Percentiles rank a stretch among this genome's conserved stretches.
Evolutionary conservation across 148 eudicot species (phyloP).

Genomic region (Rhododendron henanense): DNA sequence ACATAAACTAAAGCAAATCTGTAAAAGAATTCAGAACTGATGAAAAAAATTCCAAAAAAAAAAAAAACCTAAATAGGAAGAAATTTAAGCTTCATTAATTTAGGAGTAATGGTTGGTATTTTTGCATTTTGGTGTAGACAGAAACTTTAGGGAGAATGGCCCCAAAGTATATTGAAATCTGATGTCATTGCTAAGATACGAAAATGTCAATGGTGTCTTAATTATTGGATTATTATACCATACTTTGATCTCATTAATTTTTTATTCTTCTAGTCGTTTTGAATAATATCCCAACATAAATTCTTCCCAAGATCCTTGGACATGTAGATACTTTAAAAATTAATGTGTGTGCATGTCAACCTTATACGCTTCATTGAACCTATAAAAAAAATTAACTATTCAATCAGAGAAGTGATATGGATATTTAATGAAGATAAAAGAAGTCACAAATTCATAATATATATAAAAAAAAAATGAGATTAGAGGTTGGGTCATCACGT

Average conservation of each 20-base stretch:
- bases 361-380: not conserved
- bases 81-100: no score
- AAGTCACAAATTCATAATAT: not conserved
- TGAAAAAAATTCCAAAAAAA: no score
- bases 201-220: not conserved
- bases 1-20: no score
- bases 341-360: not conserved
- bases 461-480: no score
- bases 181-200: not conserved
- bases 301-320: not conserved
- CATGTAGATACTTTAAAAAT: not conserved
- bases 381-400: not conserved
- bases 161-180: no score
- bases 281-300: not conserved
- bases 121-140: no score
- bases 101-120: no score
- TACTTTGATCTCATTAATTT: not conserved
- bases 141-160: no score
- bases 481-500: no score
- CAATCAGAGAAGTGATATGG: not conserved
- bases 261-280: not conserved
- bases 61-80: no score
- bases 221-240: no score
- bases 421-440: not conserved
- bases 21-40: no score